Conservation (phyloP, 2,329 filamentous ascomycete genomes). For the Orbilia javanica region DNA sequence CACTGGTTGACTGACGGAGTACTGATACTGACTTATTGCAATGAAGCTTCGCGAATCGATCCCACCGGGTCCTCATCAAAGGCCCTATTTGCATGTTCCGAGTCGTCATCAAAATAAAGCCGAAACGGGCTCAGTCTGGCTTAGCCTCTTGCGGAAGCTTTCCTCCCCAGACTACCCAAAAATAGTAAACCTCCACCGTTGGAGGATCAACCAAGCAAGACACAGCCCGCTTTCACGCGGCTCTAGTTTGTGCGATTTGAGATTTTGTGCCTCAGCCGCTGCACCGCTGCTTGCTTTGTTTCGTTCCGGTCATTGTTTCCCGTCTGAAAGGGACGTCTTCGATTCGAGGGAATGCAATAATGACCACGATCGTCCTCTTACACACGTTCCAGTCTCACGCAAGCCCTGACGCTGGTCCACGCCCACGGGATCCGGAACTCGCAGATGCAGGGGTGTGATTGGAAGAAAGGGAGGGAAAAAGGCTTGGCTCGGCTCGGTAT, state of each 20-base stretch:
- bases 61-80: too few relatives aligned
- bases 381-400: not conserved
- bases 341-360: not conserved
- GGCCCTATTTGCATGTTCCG: not conserved
- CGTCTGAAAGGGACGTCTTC: not conserved
- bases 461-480: not conserved
- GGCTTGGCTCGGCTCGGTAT: not conserved
- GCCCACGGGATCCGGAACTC: conserved; percentile 9
- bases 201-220: conserved; percentile 19
- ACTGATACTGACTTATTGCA: too few relatives aligned
- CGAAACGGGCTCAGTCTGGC: conserved; percentile 42
- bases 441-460: not conserved
- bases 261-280: conserved; percentile 23
- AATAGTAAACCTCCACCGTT: conserved; percentile 10
- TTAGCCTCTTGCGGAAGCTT: conserved; percentile 19
- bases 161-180: not conserved
- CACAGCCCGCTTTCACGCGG: conserved; percentile 29
- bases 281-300: not conserved
- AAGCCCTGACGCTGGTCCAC: not conserved
- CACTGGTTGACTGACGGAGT: too few relatives aligned
- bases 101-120: conserved; percentile 41
- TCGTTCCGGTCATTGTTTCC: conserved; percentile 14
- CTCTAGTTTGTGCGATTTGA: conserved; percentile 2
- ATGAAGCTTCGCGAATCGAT: not conserved
- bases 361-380: not conserved